Conservation (phyloP, 768 basidiomycete genomes). For the Rhizopogon rudus region DNA sequence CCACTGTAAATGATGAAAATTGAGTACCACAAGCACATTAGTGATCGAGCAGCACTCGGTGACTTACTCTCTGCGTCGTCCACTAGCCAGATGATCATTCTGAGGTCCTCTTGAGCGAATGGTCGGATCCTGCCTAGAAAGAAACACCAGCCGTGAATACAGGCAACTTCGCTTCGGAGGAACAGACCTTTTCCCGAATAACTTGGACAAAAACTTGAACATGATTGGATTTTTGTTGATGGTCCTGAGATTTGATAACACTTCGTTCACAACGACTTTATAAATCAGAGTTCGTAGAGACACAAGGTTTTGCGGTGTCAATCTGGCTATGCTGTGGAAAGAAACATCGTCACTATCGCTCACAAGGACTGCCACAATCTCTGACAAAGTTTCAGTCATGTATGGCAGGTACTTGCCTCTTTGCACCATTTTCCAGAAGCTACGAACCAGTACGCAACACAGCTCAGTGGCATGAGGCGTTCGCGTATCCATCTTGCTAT, state of each 20-base stretch:
- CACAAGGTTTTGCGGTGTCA: not conserved
- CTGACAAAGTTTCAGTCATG: too few relatives aligned
- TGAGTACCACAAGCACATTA: too few relatives aligned
- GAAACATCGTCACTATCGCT: too few relatives aligned
- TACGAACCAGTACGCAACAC: too few relatives aligned
- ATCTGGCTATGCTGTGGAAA: not conserved
- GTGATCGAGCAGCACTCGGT: not conserved
- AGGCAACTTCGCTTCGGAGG: too few relatives aligned
- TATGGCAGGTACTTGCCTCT: too few relatives aligned
- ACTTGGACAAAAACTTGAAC: not conserved
- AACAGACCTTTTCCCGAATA: not conserved
- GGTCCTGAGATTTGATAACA: not conserved
- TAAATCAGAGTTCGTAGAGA: not conserved
- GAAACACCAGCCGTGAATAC: not conserved
- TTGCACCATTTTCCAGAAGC: too few relatives aligned
- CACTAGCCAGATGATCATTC: not conserved
- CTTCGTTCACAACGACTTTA: not conserved
- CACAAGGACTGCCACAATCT: too few relatives aligned
- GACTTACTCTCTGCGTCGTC: not conserved
- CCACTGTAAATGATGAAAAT: not conserved
- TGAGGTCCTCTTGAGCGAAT: not conserved
- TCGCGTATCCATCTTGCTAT: not conserved
- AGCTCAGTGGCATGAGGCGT: too few relatives aligned
- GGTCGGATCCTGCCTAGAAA: not conserved
- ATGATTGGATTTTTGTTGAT: not conserved